Evolutionary conservation across 2,329 filamentous ascomycete species (phyloP).

Genomic region (Aspergillus amoenus): DNA sequence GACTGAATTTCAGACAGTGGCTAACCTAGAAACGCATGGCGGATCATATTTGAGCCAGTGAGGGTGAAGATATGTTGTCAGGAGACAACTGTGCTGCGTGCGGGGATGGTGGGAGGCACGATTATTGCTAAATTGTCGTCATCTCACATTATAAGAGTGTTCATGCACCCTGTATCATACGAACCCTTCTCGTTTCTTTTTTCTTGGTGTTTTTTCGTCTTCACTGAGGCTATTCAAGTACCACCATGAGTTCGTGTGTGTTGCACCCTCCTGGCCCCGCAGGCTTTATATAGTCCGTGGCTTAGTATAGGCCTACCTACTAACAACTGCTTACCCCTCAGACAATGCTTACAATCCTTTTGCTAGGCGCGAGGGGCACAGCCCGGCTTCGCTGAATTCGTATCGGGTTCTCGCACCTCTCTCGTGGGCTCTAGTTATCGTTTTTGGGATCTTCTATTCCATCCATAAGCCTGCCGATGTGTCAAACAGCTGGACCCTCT

Average conservation of each 20-base stretch:
- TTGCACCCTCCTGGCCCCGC: not conserved
- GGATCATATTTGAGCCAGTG: constrained; percentile 11
- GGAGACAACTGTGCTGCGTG: constrained; percentile 14
- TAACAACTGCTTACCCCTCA: not conserved
- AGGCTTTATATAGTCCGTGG: not conserved
- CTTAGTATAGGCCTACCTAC: not conserved
- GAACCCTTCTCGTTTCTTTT: not conserved
- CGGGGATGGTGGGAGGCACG: constrained; percentile 10
- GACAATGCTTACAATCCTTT: constrained; percentile 63
- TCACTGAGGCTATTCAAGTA: not conserved
- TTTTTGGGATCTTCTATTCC: constrained; percentile 73
- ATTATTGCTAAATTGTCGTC: not conserved
- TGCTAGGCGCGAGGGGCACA: constrained; percentile 66
- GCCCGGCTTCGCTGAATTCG: constrained; percentile 59
- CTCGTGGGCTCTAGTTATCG: constrained; percentile 71
- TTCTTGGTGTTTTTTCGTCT: not conserved
- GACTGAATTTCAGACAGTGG: not conserved
- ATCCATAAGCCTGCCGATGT: constrained; percentile 65
- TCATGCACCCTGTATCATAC: not conserved
- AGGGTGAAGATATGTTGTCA: constrained; percentile 13
- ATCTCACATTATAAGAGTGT: not conserved
- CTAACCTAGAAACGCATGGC: constrained; percentile 3
- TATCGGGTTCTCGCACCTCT: constrained; percentile 76
- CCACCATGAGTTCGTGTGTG: constrained; percentile 16
- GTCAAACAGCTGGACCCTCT: constrained; percentile 64